A percentile compares a stretch with the other conserved stretches of the same genome.
These are phyloP conservation scores for Carnegiea gigantea DNA, from an alignment of 179 eudicot species.

Conservation along the genomic window DNA sequence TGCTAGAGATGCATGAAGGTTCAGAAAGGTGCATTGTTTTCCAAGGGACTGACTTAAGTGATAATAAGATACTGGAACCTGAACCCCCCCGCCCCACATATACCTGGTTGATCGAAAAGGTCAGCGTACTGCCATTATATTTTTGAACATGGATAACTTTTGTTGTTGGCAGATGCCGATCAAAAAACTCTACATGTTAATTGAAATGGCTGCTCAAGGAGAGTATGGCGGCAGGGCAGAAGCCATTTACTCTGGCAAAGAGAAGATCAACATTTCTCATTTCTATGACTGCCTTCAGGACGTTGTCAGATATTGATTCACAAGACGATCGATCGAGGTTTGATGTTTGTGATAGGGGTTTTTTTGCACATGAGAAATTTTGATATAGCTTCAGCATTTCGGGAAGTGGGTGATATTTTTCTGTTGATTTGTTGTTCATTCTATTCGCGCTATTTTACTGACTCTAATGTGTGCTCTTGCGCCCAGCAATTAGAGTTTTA, in stretches of 20 bases:
- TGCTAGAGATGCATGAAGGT: no score
- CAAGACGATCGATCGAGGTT: background rate
- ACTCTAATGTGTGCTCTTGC: background rate
- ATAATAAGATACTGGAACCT: no score
- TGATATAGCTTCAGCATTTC: background rate
- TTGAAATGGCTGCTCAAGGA: conserved; percentile 99
- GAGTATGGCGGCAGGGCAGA: conserved; percentile 87
- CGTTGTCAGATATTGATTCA: conserved; percentile 57
- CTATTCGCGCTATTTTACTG: background rate
- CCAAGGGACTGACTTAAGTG: no score
- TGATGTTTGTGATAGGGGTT: background rate
- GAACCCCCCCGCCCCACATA: no score
- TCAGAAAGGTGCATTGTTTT: no score
- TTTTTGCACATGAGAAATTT: background rate
- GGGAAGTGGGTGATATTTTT: background rate
- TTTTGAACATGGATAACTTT: background rate
- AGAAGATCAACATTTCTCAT: conserved; percentile 74
- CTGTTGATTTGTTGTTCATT: background rate
- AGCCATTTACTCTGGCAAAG: conserved; percentile 74
- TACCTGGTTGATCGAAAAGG: no score
- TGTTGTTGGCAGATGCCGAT: conserved; percentile 64
- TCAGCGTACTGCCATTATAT: no score
- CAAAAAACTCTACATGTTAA: conserved; percentile 88
- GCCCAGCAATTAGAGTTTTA: background rate
- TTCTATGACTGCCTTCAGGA: conserved; percentile 94